A percentile compares a stretch with the other conserved stretches of the same genome.
Conservation (phyloP, 148 eudicot genomes). For the Vaccinium macrocarpon region DNA sequence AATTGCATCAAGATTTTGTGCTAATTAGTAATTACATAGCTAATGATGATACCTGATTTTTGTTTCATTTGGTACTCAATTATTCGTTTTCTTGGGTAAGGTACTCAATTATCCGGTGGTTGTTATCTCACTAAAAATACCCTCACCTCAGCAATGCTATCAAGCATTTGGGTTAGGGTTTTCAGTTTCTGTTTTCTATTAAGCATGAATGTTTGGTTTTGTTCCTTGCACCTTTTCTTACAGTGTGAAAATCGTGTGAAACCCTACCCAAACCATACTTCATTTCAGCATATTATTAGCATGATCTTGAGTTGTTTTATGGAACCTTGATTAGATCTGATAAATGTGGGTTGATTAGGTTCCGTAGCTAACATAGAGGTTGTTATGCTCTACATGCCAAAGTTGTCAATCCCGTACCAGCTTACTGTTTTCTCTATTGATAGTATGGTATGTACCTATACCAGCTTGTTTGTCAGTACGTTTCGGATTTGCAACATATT, state of each 20-base stretch:
- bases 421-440: no score
- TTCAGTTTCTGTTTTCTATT: not conserved
- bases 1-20: not conserved
- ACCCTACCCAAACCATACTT: not conserved
- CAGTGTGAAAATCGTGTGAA: not conserved
- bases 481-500: no score
- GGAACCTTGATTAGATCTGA: not conserved
- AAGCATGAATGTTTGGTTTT: not conserved
- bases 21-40: not conserved
- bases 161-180: not conserved
- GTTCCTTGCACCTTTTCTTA: not conserved
- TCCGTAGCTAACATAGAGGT: not conserved
- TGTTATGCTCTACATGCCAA: not conserved
- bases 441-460: no score
- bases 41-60: not conserved
- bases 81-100: not conserved
- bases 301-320: not conserved
- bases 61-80: not conserved
- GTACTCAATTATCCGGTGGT: not conserved
- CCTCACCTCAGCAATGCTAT: not conserved
- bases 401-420: no score
- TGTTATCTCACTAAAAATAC: not conserved
- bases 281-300: not conserved
- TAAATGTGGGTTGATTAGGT: not conserved
- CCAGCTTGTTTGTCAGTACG: no score